These are phyloP conservation scores for Pinus tabuliformis DNA, from an alignment of 75 land plant genomes.

Conservation along the genomic window DNA sequence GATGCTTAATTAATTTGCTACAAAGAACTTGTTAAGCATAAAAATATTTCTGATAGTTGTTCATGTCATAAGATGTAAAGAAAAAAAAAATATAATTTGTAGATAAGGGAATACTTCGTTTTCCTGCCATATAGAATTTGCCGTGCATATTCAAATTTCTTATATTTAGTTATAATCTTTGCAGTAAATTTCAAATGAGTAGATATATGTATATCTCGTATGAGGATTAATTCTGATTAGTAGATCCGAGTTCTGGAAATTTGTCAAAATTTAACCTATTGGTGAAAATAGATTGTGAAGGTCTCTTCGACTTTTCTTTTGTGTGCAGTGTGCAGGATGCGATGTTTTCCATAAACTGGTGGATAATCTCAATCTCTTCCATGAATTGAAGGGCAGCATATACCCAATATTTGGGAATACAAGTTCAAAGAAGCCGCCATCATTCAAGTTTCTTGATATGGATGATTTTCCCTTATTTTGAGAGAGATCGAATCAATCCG, in stretches of 20 bases:
- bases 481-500: background rate
- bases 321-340: conserved; percentile 85
- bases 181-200: background rate
- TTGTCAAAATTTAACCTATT: conserved; percentile 1
- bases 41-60: no score
- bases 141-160: no score
- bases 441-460: conserved; percentile 37
- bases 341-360: conserved; percentile 90
- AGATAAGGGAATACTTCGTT: no score
- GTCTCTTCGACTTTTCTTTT: background rate
- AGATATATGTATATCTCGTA: background rate
- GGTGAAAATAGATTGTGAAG: background rate
- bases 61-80: no score
- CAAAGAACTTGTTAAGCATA: no score
- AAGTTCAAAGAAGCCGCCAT: conserved; percentile 22
- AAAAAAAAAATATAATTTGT: no score
- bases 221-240: background rate
- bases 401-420: conserved; percentile 51
- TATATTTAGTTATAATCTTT: background rate
- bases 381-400: conserved; percentile 83
- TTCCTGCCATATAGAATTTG: no score
- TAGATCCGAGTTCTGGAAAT: no score
- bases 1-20: no score
- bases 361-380: conserved; percentile 90
- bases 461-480: conserved; percentile 19